Evolutionary conservation across 495 filamentous ascomycete genomes (phyloP), one percentile per base, ranked within the genome.

Genomic region (Polyplosphaeria fusca): DNA sequence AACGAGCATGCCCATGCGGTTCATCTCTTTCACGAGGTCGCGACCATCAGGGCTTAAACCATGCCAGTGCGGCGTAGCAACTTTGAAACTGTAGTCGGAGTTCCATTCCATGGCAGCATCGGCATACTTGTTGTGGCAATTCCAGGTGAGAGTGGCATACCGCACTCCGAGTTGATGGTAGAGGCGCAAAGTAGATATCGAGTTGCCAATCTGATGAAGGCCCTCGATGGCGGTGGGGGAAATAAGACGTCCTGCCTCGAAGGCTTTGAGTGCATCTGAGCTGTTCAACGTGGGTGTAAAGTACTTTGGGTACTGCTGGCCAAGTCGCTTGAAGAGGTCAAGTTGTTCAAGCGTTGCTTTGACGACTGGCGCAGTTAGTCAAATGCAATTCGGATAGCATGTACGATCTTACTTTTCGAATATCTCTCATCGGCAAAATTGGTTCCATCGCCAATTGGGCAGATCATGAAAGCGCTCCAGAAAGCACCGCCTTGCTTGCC

Each of bases 151-250:
- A 0, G 92, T 96, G 5, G 86, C 85, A 61, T 96, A 96, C 38
- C 88, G 84, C 5, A 95, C 91, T n/a, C 92, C 93, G 12, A 93
- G 75, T 2, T 76, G 74, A 67, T 91, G 73, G 68, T 82, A 94
- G 5, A 79, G 76, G 2, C 93, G 84, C 18, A 96, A 76, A 47
- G 84, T 87, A 18, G 89, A 79, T 9, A 86, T 70, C 0, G 85
- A 87, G 75, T 96, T 95, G 35, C 89, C 92, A 54, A 98, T 94
- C 61, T 95, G 91, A 68, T 98, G 93, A 0, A 98, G 80, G 3
- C 93, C 93, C 72, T 98, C 93, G 23, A 96, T 87, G 13, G 84
- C 88, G 13, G 91, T 70, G 5, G 90, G 89, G 2, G 81, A 84
- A 57, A 86, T 82, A 47, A 86, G 76, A 51, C 78, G 79, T 57